phyloP scores from a whole-genome alignment of 306 rosid species.

The Fagus crenata region DNA sequence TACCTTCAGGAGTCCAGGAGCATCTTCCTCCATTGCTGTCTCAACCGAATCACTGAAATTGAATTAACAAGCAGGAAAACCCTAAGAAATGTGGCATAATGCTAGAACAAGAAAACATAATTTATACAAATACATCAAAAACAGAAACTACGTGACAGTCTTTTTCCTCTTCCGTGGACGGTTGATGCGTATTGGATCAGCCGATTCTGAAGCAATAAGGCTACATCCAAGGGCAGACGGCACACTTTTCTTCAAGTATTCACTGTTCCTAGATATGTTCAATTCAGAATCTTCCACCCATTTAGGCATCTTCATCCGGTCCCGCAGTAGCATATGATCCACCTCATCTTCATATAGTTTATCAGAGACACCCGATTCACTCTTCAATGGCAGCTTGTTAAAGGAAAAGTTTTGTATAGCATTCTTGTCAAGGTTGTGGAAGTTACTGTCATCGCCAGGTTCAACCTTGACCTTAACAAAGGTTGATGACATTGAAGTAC shows the following conservation, averaged over 20 bases:
- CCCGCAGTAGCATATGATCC: conserved; percentile 58
- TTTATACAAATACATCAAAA: background rate
- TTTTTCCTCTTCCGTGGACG: conserved; percentile 60
- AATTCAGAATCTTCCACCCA: conserved; percentile 35
- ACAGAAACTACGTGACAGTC: conserved; percentile 69
- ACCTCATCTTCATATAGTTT: conserved; percentile 42
- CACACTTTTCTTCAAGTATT: conserved; percentile 32
- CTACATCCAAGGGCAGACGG: conserved; percentile 37
- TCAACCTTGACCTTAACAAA: conserved; percentile 63
- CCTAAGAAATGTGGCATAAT: conserved; percentile 22
- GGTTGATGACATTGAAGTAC: conserved; percentile 39
- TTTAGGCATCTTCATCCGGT: conserved; percentile 52
- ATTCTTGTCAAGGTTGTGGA: conserved; percentile 32
- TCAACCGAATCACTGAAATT: conserved; percentile 75
- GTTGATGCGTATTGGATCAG: conserved; percentile 37
- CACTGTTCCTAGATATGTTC: conserved; percentile 28
- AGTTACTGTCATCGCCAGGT: conserved; percentile 45
- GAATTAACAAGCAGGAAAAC: conserved; percentile 10
- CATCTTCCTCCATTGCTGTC: conserved; percentile 91
- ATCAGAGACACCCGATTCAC: conserved; percentile 39
- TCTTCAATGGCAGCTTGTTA: conserved; percentile 42
- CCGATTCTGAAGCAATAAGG: conserved; percentile 38
- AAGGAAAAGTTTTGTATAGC: conserved; percentile 34
- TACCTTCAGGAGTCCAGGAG: conserved; percentile 96
- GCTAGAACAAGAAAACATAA: background rate